Evolutionary conservation across 108 stramenopile species (phyloP).

Genomic region (Pseudonitzschia multiseries): DNA sequence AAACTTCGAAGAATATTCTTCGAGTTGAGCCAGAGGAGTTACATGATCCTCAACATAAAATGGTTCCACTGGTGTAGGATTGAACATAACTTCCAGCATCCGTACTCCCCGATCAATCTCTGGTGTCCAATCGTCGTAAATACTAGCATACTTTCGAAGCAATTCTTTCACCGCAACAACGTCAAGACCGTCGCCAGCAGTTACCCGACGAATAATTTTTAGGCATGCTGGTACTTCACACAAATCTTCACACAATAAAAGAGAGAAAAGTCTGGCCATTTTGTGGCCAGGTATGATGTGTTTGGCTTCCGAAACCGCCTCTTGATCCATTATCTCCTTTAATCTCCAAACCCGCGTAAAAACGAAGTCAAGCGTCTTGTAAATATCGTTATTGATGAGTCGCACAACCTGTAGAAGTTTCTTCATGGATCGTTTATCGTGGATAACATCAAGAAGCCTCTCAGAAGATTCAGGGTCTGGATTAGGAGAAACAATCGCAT

Average conservation of each 20-base stretch:
- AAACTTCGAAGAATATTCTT: constrained; percentile 50
- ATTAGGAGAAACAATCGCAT: constrained; percentile 68
- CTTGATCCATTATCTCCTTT: constrained; percentile 82
- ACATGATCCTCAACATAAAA: constrained; percentile 71
- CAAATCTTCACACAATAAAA: constrained; percentile 70
- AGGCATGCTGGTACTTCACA: constrained; percentile 69
- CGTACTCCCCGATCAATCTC: constrained; percentile 79
- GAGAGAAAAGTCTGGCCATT: constrained; percentile 74
- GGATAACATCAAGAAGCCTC: constrained; percentile 71
- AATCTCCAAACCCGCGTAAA: constrained; percentile 79
- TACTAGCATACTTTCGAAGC: constrained; percentile 57
- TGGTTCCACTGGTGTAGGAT: constrained; percentile 55
- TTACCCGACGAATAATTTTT: constrained; percentile 70
- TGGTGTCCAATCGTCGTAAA: constrained; percentile 83
- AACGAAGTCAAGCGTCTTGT: constrained; percentile 51
- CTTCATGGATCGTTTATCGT: constrained; percentile 83
- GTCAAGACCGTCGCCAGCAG: constrained; percentile 84
- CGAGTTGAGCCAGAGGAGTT: constrained; percentile 61
- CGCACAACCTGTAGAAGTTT: constrained; percentile 71
- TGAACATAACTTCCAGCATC: constrained; percentile 69
- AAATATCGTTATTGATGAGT: constrained; percentile 75
- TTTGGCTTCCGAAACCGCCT: constrained; percentile 76
- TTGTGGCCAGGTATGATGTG: constrained; percentile 76
- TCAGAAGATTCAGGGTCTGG: constrained; percentile 76
- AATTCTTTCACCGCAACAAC: constrained; percentile 81